phyloP scores from a whole-genome alignment of 495 filamentous ascomycete species.

The Penicillium cosmopolitanum region DNA sequence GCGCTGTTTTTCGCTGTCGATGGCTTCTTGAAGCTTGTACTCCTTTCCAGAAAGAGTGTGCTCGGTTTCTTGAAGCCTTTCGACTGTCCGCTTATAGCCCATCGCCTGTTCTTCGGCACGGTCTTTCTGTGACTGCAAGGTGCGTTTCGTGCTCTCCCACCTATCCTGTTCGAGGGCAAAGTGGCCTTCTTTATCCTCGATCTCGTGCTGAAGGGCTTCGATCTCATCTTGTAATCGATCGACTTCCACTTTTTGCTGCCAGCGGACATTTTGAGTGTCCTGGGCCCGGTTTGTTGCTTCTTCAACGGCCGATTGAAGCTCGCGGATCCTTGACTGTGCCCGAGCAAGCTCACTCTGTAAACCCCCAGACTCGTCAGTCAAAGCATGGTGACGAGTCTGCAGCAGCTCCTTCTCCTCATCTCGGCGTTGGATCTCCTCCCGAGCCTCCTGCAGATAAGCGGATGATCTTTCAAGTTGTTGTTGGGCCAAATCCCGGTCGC shows the following conservation, averaged over 20 bases:
- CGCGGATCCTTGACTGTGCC: slow-evolving; percentile 56
- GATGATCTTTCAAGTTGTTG: slow-evolving; percentile 46
- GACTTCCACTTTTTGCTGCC: slow-evolving; percentile 66
- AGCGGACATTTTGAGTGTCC: slow-evolving; percentile 56
- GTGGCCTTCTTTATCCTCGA: slow-evolving; percentile 74
- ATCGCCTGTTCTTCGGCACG: slow-evolving; percentile 68
- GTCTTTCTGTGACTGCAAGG: slow-evolving; percentile 66
- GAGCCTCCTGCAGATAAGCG: slow-evolving; percentile 52
- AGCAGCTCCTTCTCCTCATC: slow-evolving; percentile 72
- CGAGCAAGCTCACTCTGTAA: slow-evolving; percentile 66
- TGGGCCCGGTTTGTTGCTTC: slow-evolving; percentile 62
- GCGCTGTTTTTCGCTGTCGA: slow-evolving; percentile 62
- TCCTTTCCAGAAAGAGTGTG: slow-evolving; percentile 68
- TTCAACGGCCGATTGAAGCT: slow-evolving; percentile 61
- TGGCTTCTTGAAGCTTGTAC: slow-evolving; percentile 63
- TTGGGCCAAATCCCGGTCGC: slow-evolving; percentile 40
- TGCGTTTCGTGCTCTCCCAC: slow-evolving; percentile 68
- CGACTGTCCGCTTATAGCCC: slow-evolving; percentile 72
- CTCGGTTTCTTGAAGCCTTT: slow-evolving; percentile 69
- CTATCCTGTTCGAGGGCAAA: slow-evolving; percentile 71
- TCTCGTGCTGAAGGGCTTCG: slow-evolving; percentile 67
- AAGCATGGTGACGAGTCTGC: slow-evolving; percentile 67
- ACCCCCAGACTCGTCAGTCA: slow-evolving; percentile 67
- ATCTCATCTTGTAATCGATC: slow-evolving; percentile 68
- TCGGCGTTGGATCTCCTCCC: slow-evolving; percentile 58